Conservation (phyloP, 2,329 filamentous ascomycete genomes). For the Colletotrichum noveboracense region DNA sequence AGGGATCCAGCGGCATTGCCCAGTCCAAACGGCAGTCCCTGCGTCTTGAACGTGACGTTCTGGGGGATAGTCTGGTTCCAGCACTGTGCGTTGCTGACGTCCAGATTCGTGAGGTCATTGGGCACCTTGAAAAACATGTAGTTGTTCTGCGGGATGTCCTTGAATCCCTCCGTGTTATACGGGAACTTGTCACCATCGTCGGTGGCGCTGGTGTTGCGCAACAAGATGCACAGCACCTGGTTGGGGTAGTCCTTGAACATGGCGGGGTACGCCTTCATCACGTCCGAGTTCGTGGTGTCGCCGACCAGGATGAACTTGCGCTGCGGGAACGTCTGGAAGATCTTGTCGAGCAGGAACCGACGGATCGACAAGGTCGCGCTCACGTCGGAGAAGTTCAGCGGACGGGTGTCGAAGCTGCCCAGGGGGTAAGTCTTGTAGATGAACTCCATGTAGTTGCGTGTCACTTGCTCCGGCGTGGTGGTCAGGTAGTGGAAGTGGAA, state of each 20-base stretch:
- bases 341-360: conserved; percentile 70
- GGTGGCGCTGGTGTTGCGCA: conserved; percentile 76
- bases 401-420: conserved; percentile 78
- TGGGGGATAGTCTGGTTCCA: conserved; percentile 68
- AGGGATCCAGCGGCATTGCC: conserved; percentile 36
- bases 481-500: conserved; percentile 84
- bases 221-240: conserved; percentile 78
- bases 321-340: conserved; percentile 77
- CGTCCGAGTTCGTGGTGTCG: conserved; percentile 78
- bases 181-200: conserved; percentile 73
- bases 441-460: conserved; percentile 79
- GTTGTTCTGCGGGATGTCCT: conserved; percentile 65
- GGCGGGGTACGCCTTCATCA: conserved; percentile 70
- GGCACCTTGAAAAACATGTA: conserved; percentile 84
- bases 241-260: conserved; percentile 70
- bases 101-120: conserved; percentile 69
- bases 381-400: conserved; percentile 80
- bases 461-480: conserved; percentile 79
- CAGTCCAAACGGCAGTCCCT: conserved; percentile 60
- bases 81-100: conserved; percentile 73
- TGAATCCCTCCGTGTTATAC: conserved; percentile 76
- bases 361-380: conserved; percentile 75
- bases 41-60: conserved; percentile 73
- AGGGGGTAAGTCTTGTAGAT: conserved; percentile 81
- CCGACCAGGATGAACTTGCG: conserved; percentile 79